A percentile compares a stretch with the other conserved stretches of the same genome.
phyloP scores from a whole-genome alignment of 1,139 yeast genomes.

The Geotrichum candidum region DNA sequence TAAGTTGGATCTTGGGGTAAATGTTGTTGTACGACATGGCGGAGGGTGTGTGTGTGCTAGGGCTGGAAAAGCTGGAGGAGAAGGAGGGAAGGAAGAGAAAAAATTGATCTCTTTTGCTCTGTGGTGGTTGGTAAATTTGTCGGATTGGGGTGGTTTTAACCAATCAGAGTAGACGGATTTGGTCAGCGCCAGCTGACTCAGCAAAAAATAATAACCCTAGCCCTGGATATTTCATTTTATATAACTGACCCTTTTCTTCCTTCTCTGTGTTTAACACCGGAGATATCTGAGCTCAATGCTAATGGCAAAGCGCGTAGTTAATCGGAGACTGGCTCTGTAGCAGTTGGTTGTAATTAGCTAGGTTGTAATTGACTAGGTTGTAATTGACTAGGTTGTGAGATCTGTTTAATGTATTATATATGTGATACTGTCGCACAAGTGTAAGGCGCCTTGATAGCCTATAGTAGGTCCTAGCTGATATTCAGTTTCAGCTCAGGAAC shows the following conservation, averaged over 20 bases:
- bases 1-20: conserved; percentile 14
- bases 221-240: not conserved
- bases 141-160: not conserved
- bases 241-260: not conserved
- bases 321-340: no score
- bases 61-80: not conserved
- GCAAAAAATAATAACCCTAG: not conserved
- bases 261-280: no score
- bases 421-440: no score
- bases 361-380: no score
- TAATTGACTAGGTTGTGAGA: no score
- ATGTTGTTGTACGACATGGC: conserved; percentile 16
- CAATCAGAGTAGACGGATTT: conserved; percentile 3
- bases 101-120: not conserved
- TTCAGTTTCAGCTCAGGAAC: no score
- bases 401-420: no score
- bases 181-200: not conserved
- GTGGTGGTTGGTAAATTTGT: conserved; percentile 4
- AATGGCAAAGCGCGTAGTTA: no score
- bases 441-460: no score
- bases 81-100: not conserved
- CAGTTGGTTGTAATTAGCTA: no score
- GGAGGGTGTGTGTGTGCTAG: not conserved
- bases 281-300: no score
- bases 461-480: no score